Base-by-base conservation (phyloP, 2,329 filamentous ascomycete genomes). In the Colletotrichum plurivorum region DNA sequence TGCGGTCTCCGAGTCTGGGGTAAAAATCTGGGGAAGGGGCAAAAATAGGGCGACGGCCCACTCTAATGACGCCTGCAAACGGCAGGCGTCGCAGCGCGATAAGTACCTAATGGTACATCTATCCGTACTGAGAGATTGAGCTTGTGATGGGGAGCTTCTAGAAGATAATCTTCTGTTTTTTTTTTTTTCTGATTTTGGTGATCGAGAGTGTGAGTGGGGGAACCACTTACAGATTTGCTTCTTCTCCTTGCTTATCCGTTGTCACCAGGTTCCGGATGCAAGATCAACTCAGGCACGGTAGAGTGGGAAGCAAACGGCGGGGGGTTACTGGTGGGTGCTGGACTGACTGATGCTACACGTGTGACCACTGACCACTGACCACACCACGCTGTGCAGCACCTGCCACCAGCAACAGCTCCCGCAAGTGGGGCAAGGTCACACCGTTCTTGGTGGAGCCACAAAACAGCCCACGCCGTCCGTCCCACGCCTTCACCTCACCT, bases 11-110 rank as follows among this genome's bases (percentile, higher is more conserved):
- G 54, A 59, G 63, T 70, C 63, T 63, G 67, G 67, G 67, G 67
- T 70, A 70, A 63, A 67, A 70, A 58, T 68, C 67, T 67, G 67
- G 67, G 67, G 67, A 68, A 70, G 27, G 18, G 43, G 67, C 64
- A 27, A 53, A 58, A 46, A 43, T 39, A 43, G 43, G 20, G 18
- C 39, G 36, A 20, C 20, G 45, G 12, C 57, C 57, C 57, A 60
- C 57, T 20, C 25, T 49, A 25, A 51, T 20, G 31, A 31, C 49
- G 31, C 31, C 31, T 36, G 31, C 39, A 22, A 22, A 54, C 46
- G 49, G 54, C 59, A 39, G 36, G 18, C 43, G 9, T 20, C n/a
- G 22, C 22, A 25, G 22, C 22, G 22, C 22, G 22, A 4, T 25
- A 25, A 5, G 22, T 25, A 25, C 22, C 22, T 5, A 25, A 25